A percentile compares a stretch with the other conserved stretches of the same genome.
phyloP scores from a whole-genome alignment of 257 asterid species.

The Forsythia viridissima region DNA sequence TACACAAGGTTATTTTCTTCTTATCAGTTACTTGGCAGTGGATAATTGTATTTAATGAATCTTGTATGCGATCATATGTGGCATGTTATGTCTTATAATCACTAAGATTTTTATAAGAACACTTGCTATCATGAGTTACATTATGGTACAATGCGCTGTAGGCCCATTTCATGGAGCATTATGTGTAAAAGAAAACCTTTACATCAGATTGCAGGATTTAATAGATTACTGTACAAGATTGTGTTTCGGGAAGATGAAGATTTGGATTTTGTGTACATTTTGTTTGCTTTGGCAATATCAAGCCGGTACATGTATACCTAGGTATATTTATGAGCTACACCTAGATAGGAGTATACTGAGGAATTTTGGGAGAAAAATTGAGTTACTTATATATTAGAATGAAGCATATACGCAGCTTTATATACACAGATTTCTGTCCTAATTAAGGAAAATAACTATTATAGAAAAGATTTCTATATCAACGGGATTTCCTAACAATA shows the following conservation, averaged over 20 bases:
- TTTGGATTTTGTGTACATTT: background rate
- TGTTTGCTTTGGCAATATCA: background rate
- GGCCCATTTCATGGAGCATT: background rate
- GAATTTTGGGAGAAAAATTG: too few species aligned
- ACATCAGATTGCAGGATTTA: background rate
- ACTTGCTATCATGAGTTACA: background rate
- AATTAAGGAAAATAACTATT: too few species aligned
- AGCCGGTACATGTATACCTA: background rate
- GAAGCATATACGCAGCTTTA: too few species aligned
- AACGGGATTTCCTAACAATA: too few species aligned
- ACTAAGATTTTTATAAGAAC: background rate
- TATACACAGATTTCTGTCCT: too few species aligned
- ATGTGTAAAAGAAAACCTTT: background rate
- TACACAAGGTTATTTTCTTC: conserved; percentile 63
- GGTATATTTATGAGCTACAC: background rate
- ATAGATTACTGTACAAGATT: background rate
- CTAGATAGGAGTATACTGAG: background rate
- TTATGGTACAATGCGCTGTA: background rate
- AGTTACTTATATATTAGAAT: too few species aligned
- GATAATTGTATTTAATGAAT: background rate
- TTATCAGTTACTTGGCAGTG: background rate
- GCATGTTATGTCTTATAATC: background rate
- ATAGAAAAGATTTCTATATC: too few species aligned
- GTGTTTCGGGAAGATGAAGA: background rate
- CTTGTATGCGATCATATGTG: background rate